A percentile compares a stretch with the other conserved stretches of the same genome.
Conservation (phyloP, 2,329 filamentous ascomycete genomes). For the Sporothrix schenckii region DNA sequence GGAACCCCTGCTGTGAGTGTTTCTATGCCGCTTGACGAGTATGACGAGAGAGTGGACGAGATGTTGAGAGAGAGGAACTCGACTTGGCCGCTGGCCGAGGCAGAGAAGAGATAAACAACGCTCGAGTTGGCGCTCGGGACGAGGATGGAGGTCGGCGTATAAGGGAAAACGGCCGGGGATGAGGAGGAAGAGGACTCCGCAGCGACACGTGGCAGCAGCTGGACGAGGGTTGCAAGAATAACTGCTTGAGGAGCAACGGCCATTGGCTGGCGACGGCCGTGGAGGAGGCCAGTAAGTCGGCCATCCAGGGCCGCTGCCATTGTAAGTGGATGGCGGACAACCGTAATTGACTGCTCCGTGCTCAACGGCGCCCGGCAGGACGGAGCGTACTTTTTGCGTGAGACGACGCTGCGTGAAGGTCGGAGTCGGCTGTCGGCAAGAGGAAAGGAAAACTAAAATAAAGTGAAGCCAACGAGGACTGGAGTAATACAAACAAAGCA, state of each 20-base stretch:
- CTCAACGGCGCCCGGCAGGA: constrained; percentile 19
- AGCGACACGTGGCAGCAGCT: constrained; percentile 22
- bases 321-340: constrained; percentile 11
- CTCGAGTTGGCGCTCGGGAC: constrained; percentile 53
- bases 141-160: constrained; percentile 75
- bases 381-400: not conserved
- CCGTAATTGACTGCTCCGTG: constrained; percentile 18
- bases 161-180: constrained; percentile 62
- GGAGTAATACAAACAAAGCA: not conserved
- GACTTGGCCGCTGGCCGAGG: constrained; percentile 48
- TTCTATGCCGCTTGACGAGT: constrained; percentile 46
- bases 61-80: constrained; percentile 68
- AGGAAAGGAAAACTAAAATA: not conserved
- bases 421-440: not conserved
- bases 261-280: not conserved
- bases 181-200: constrained; percentile 36
- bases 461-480: not conserved
- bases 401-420: not conserved
- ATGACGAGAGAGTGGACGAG: constrained; percentile 58
- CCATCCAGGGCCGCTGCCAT: constrained; percentile 28
- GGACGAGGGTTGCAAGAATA: constrained; percentile 27
- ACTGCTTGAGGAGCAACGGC: not conserved
- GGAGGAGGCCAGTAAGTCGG: constrained; percentile 21
- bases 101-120: constrained; percentile 69
- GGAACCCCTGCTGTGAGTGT: constrained; percentile 62